Base-by-base conservation (phyloP, 768 basidiomycete species). In the Mrakia hoshinonis region DNA sequence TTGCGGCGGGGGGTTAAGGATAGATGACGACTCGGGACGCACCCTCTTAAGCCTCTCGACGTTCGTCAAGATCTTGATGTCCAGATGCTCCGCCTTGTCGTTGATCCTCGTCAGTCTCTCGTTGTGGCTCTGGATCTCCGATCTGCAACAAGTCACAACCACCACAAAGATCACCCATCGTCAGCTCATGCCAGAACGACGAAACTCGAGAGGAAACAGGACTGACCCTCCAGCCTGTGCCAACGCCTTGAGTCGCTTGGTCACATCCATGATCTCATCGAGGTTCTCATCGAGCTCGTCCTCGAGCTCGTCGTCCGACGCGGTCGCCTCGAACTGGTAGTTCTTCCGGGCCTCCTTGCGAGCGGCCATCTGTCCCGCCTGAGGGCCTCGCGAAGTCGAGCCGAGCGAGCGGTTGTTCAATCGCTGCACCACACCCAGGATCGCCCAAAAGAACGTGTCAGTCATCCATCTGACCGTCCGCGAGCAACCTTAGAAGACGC, bases 221-320 rank as follows among this genome's bases (percentile, higher is more conserved):
- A 62, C 68, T 24, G 18, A 69, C 68, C 78, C 78, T 29, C 77
- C 76, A 29, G 78, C 75, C 67, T 64, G 65, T 15, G 75, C 74
- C 15, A 78, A 63, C 73, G 75, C 74, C 70, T 78, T 78, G 31
- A 79, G 72, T 31, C 77, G 13, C 26, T 74, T 89, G 2, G 90
- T 86, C 65, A 88, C 85, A 64, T 87, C 87, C 46, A 85, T 81
- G 71, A 95, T 89, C 79, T 95, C 92, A 77, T 90, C 87, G 31
- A 99, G 81, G 79, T 98, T 97, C 74, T 85, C 86, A 76, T 97
- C 95, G 47, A 99, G 76, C 80, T 98, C 93, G 75, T 97, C 89
- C 81, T 99, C 95, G 0, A 95, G 75, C 80, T 94, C 92, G 75
- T 98, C 93, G 76, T 99, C 95, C 7, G 89, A 91, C 3, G 84